Percentiles rank a stretch among this genome's conserved stretches.
Evolutionary conservation across 2,329 filamentous ascomycete genomes (phyloP).

Genomic region (Paecilomyces niveus): DNA sequence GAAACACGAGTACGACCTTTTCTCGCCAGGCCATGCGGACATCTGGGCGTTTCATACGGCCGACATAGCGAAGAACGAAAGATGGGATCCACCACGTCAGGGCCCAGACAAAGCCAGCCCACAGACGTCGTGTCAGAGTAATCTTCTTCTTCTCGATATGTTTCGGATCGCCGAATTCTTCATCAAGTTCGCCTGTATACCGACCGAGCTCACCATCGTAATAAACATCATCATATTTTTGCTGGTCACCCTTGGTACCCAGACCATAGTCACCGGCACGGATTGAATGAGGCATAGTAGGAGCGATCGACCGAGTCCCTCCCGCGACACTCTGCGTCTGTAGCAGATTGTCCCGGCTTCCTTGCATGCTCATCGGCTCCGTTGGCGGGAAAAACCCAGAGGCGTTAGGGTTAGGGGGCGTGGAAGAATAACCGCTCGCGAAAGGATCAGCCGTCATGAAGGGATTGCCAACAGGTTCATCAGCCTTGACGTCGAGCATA

Average conservation of each 20-base stretch:
- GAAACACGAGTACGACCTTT: slow-evolving; percentile 72
- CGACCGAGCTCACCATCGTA: slow-evolving; percentile 63
- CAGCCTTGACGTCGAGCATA: slow-evolving; percentile 83
- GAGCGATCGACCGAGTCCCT: slow-evolving; percentile 48
- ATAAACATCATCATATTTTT: slow-evolving; percentile 61
- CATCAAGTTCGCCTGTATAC: slow-evolving; percentile 63
- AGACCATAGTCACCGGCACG: slow-evolving; percentile 77
- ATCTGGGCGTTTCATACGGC: slow-evolving; percentile 94
- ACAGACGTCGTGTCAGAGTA: slow-evolving; percentile 59
- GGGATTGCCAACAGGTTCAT: slow-evolving; percentile 41
- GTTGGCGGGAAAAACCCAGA: slow-evolving; percentile 64
- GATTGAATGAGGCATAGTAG: slow-evolving; percentile 46
- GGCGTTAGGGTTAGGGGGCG: slow-evolving; percentile 46
- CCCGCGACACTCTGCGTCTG: slow-evolving; percentile 42
- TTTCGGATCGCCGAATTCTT: slow-evolving; percentile 70
- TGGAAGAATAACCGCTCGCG: slow-evolving; percentile 64
- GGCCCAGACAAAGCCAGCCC: slow-evolving; percentile 77
- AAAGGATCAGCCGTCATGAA: slow-evolving; percentile 54
- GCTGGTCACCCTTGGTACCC: slow-evolving; percentile 74
- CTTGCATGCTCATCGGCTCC: slow-evolving; percentile 55
- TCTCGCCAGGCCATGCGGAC: slow-evolving; percentile 97
- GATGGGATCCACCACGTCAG: slow-evolving; percentile 95
- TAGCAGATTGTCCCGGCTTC: slow-evolving; percentile 66
- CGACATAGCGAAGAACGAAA: slow-evolving; percentile 67
- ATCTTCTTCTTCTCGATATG: slow-evolving; percentile 65